A percentile compares a stretch with the other conserved stretches of the same genome.
Evolutionary conservation across 768 basidiomycete genomes (phyloP).

Genomic region (Rubroboletus pulcherrimus): DNA sequence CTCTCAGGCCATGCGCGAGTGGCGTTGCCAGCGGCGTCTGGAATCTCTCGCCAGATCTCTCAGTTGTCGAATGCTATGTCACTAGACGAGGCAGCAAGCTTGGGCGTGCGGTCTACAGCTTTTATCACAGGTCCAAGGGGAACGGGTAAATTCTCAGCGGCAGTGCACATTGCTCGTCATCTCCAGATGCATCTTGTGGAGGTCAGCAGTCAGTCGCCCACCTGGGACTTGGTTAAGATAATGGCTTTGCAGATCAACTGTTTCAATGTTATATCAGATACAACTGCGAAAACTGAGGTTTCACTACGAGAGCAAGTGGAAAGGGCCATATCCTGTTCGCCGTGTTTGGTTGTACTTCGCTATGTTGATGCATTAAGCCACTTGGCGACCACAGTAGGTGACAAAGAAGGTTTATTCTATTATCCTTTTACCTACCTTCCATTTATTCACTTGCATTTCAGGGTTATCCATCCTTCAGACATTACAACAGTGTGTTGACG

Average conservation of each 20-base stretch:
- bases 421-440: not conserved
- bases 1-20: constrained; percentile 20
- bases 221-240: not conserved
- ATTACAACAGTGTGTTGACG: constrained; percentile 60
- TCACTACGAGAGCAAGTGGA: constrained; percentile 70
- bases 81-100: constrained; percentile 51
- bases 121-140: constrained; percentile 79
- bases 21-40: constrained; percentile 10
- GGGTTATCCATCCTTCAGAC: constrained; percentile 55
- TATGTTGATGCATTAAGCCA: constrained; percentile 78
- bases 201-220: constrained; percentile 35
- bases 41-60: constrained; percentile 45
- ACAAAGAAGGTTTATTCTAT: constrained; percentile 47
- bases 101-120: constrained; percentile 64
- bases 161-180: constrained; percentile 49
- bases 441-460: constrained; percentile 25
- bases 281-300: constrained; percentile 69
- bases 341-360: constrained; percentile 78
- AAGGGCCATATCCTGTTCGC: constrained; percentile 71
- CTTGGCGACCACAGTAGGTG: constrained; percentile 55
- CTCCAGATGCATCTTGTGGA: constrained; percentile 79
- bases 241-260: constrained; percentile 68
- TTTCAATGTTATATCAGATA: constrained; percentile 78
- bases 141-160: constrained; percentile 72
- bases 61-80: constrained; percentile 61